Evolutionary conservation across 306 rosid species (phyloP), one percentile per base, ranked within the genome.

Genomic region (Canavalia gladiata): DNA sequence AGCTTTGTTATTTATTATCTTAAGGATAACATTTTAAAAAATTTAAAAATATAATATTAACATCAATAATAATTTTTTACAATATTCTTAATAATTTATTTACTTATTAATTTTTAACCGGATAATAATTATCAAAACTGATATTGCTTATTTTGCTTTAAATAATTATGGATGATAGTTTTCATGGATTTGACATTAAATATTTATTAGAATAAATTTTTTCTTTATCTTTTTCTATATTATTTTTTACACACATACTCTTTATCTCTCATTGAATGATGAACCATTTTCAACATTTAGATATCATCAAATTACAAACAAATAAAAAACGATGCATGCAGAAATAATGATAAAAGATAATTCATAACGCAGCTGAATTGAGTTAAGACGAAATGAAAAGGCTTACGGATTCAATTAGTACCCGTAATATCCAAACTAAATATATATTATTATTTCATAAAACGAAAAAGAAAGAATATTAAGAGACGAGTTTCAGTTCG

Each of bases 391-490:
- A 59, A 68, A 33, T 28, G 2, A 79, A 45, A n/a, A 57, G 4
- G 9, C 43, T 30, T 29, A 46, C 49, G 45, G 29, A 31, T 30
- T 55, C 58, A 55, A 67, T 29, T 67, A 46, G n/a, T 31, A 30
- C 55, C 57, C 67, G 58, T 41, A 13, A 66, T 8, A 52, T 39
- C 33, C 29, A 77, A 77, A 54, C n/a, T 41, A 46, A 68, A 56
- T 70, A 46, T 70, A 46, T n/a, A 34, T 60, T 51, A 60, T 39
- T 49, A 49, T 76, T 45, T 45, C 5, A 45, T 9, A 29, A 30
- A 54, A 55, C 35, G 12, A 59, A 28, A 49, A 25, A 37, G 71
- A 29, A 60, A 37, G 71, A n/a, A 76, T 47, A 60, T 18, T 47
- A 2, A 37, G 30, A 57, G 37, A 34, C 50, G 58, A 8, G 33